phyloP scores from a whole-genome alignment of 2,329 filamentous ascomycete genomes.

The Ophiosphaerella korrae region DNA sequence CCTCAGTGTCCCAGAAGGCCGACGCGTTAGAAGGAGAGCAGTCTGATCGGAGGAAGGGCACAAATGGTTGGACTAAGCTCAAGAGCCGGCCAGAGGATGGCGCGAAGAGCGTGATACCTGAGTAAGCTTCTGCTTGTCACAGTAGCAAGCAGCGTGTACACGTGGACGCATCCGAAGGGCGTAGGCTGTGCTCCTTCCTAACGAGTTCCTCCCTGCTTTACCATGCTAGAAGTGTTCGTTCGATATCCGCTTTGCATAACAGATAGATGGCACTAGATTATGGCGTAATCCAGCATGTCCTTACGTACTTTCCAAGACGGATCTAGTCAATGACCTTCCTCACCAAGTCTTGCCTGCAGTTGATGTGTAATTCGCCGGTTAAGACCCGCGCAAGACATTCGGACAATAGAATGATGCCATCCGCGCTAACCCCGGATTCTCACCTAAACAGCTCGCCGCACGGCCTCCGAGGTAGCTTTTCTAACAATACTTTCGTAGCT shows the following conservation, averaged over 20 bases:
- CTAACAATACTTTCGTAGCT: conserved; percentile 3
- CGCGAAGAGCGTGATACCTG: conserved; percentile 18
- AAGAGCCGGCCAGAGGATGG: conserved; percentile 45
- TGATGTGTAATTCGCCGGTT: conserved; percentile 23
- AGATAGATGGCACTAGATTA: background rate
- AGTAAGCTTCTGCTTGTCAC: conserved; percentile 5
- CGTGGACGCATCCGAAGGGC: too few relatives aligned
- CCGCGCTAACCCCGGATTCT: conserved; percentile 28
- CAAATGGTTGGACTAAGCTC: conserved; percentile 54
- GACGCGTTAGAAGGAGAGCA: conserved; percentile 23
- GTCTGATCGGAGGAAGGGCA: conserved; percentile 39
- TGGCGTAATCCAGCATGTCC: background rate
- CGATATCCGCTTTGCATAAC: conserved; percentile 1
- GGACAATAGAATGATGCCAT: conserved; percentile 40
- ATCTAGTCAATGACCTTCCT: conserved; percentile 13
- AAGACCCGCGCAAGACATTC: conserved; percentile 40
- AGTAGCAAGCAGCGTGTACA: too few relatives aligned
- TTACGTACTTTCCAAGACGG: conserved; percentile 14
- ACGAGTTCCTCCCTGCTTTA: too few relatives aligned
- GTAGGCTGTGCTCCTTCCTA: too few relatives aligned
- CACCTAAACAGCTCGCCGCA: conserved; percentile 26
- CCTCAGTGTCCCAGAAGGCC: conserved; percentile 12
- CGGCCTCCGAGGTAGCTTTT: conserved; percentile 14
- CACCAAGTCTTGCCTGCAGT: conserved; percentile 5
- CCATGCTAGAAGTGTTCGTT: background rate